A percentile compares a stretch with the other conserved stretches of the same genome.
Evolutionary conservation across 441 rosid genomes (phyloP).

Genomic region (Adansonia madagascariensis): DNA sequence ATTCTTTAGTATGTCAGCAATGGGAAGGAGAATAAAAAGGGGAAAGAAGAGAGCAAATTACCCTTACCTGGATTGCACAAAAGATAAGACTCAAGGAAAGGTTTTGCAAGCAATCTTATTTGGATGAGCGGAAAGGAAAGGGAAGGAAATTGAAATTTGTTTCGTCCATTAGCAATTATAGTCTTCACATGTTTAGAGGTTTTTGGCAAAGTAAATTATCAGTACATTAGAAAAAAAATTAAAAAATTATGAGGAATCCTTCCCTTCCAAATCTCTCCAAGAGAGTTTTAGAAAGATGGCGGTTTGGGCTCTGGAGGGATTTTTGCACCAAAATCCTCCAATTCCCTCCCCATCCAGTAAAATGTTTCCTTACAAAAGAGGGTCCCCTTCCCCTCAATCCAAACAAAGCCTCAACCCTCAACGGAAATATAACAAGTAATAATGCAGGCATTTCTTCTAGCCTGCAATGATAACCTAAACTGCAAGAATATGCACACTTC

Average conservation of each 20-base stretch:
- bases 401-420: not conserved
- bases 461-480: not conserved
- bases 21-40: not conserved
- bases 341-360: not conserved
- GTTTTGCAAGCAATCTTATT: not conserved
- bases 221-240: not conserved
- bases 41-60: not conserved
- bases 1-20: slow-evolving; percentile 5
- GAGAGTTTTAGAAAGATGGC: not conserved
- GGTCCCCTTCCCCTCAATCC: not conserved
- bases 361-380: not conserved
- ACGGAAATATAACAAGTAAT: not conserved
- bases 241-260: not conserved
- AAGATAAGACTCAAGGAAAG: not conserved
- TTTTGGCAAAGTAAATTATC: not conserved
- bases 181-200: not conserved
- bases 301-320: not conserved
- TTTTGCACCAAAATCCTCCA: not conserved
- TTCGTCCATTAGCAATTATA: not conserved
- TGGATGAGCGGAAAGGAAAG: not conserved
- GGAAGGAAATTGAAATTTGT: not conserved
- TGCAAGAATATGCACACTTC: slow-evolving; percentile 8
- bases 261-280: not conserved
- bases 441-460: not conserved
- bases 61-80: not conserved